Percentiles rank a stretch among this genome's conserved stretches.
Conservation (phyloP, 78 protist genomes). For the Capsaspora owczarzaki region DNA sequence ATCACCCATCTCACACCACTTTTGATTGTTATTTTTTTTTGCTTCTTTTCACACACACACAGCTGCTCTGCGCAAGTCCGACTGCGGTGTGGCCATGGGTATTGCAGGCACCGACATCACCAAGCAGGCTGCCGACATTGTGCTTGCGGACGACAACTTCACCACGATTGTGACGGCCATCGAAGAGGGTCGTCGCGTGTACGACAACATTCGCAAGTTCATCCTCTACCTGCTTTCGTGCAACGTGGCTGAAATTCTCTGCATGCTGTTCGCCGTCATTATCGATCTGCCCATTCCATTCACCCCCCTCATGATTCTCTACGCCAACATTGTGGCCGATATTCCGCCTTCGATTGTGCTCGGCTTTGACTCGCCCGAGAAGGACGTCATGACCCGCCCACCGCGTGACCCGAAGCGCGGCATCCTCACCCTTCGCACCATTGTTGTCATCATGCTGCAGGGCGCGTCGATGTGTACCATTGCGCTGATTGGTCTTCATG, state of each 20-base stretch:
- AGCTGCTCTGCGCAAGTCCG: slow-evolving; percentile 90
- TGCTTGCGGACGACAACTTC: slow-evolving; percentile 90
- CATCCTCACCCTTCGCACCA: not conserved
- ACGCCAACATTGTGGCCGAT: not conserved
- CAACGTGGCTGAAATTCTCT: not conserved
- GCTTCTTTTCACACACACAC: slow-evolving; percentile 15
- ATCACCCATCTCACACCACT: too few relatives aligned
- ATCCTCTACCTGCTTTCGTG: not conserved
- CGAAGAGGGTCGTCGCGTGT: slow-evolving; percentile 82
- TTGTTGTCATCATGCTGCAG: not conserved
- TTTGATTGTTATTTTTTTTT: too few relatives aligned
- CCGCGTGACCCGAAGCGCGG: not conserved
- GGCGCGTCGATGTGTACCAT: not conserved
- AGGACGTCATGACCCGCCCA: not conserved
- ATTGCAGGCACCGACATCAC: slow-evolving; percentile 88
- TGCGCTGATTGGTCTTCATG: not conserved
- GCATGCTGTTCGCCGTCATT: not conserved
- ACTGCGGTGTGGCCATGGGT: slow-evolving; percentile 91
- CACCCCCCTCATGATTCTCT: not conserved
- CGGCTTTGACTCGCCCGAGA: not conserved
- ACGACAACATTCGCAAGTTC: slow-evolving; percentile 58
- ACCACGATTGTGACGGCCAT: slow-evolving; percentile 80
- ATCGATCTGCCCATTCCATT: not conserved
- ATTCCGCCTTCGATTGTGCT: not conserved
- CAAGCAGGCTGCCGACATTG: slow-evolving; percentile 90